Evolutionary conservation across 768 basidiomycete genomes (phyloP).

Genomic region (Holtermannia corniformis): DNA sequence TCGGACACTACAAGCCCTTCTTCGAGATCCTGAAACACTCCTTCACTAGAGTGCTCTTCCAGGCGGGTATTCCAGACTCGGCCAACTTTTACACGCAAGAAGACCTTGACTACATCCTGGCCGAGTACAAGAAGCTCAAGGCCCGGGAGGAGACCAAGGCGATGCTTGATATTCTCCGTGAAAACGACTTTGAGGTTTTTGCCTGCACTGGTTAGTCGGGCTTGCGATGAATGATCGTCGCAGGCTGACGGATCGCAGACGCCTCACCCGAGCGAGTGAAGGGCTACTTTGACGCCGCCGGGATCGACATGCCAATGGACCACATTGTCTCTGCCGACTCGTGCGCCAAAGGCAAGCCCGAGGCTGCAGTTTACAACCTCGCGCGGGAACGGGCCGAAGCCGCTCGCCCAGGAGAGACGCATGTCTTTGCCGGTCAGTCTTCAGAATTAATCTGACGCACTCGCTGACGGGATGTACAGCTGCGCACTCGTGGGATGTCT

Average conservation of each 20-base stretch:
- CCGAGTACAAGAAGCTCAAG: conserved; percentile 18
- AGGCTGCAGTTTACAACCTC: conserved; percentile 22
- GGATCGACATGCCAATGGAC: conserved; percentile 21
- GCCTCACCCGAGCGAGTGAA: conserved; percentile 26
- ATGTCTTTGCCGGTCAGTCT: conserved; percentile 23
- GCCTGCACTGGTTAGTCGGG: too few relatives aligned
- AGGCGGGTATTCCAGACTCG: conserved; percentile 21
- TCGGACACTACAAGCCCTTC: conserved; percentile 31
- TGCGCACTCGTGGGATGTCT: conserved; percentile 24
- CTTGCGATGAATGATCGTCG: too few relatives aligned
- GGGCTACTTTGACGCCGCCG: conserved; percentile 26
- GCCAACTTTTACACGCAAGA: conserved; percentile 20
- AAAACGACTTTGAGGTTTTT: conserved; percentile 28
- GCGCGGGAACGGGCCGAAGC: conserved; percentile 24
- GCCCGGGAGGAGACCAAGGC: conserved; percentile 18
- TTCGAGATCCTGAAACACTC: conserved; percentile 20
- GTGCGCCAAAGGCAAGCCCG: conserved; percentile 24
- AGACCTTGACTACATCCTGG: conserved; percentile 23
- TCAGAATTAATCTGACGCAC: not conserved
- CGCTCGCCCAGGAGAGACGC: conserved; percentile 22
- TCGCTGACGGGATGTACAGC: not conserved
- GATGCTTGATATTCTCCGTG: conserved; percentile 26
- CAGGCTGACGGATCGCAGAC: too few relatives aligned
- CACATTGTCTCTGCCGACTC: conserved; percentile 27
- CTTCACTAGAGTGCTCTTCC: conserved; percentile 22